Evolutionary conservation across 1,284 basidiomycete species (phyloP).

Genomic region (Peniophora sp.): DNA sequence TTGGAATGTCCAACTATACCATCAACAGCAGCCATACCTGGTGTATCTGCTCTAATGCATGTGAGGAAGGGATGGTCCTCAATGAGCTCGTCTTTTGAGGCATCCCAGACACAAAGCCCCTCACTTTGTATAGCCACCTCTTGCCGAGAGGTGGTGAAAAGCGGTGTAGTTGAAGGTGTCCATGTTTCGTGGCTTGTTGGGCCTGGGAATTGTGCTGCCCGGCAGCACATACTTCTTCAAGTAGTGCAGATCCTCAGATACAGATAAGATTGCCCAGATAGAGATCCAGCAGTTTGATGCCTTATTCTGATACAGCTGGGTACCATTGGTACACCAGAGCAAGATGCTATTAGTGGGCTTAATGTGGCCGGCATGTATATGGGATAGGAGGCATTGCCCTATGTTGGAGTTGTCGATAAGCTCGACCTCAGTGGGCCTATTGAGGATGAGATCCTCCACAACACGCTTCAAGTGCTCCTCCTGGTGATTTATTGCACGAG

Average conservation of each 20-base stretch:
- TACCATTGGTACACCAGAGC: constrained; percentile 1
- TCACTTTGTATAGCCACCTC: constrained; percentile 20
- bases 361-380: not conserved
- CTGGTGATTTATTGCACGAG: too few species aligned
- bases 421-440: too few species aligned
- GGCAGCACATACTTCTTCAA: constrained; percentile 17
- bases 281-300: constrained; percentile 19
- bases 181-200: constrained; percentile 16
- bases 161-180: constrained; percentile 18
- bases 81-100: constrained; percentile 2
- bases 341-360: not conserved
- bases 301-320: constrained; percentile 20
- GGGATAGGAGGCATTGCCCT: constrained; percentile 9
- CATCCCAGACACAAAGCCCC: constrained; percentile 24
- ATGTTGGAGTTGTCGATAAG: too few species aligned
- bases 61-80: constrained; percentile 14
- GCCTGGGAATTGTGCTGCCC: constrained; percentile 17
- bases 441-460: too few species aligned
- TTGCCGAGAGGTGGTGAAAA: constrained; percentile 24
- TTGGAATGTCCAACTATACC: constrained; percentile 27
- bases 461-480: too few species aligned
- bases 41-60: constrained; percentile 23
- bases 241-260: constrained; percentile 14
- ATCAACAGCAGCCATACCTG: constrained; percentile 20
- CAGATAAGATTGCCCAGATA: constrained; percentile 18